These are phyloP conservation scores for Torrubiella hemipterigena DNA, from an alignment of 2,329 filamentous ascomycete species.

Conservation along the genomic window DNA sequence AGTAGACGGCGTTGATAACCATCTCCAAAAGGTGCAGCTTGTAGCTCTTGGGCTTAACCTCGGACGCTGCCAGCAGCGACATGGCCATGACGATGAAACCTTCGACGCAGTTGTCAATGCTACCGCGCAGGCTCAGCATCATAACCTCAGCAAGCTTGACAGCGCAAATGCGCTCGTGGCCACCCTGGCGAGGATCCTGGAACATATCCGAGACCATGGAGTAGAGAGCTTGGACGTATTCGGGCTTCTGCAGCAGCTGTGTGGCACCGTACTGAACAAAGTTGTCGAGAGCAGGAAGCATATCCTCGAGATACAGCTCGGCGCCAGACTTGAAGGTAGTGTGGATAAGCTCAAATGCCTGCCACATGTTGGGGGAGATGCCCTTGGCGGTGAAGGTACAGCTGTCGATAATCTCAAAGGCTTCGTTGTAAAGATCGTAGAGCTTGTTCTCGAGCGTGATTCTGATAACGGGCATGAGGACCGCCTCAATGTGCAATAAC, in stretches of 20 bases:
- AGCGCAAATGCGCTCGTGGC: constrained; percentile 89
- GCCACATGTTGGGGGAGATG: constrained; percentile 96
- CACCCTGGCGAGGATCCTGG: constrained; percentile 79
- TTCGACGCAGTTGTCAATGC: constrained; percentile 78
- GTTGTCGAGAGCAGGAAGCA: constrained; percentile 96
- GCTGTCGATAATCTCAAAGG: constrained; percentile 98
- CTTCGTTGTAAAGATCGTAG: constrained; percentile 93
- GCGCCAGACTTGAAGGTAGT: constrained; percentile 94
- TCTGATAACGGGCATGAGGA: constrained; percentile 93
- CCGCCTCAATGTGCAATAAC: constrained; percentile 83
- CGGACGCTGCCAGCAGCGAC: constrained; percentile 61
- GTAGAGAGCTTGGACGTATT: constrained; percentile 78
- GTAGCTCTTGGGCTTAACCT: constrained; percentile 84
- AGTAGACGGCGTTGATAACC: constrained; percentile 96
- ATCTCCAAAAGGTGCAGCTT: constrained; percentile 97
- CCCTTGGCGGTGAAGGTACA: constrained; percentile 96
- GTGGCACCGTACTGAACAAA: constrained; percentile 87
- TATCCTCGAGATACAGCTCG: constrained; percentile 95
- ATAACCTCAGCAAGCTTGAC: constrained; percentile 96
- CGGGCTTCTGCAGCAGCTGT: constrained; percentile 68
- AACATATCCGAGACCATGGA: constrained; percentile 96
- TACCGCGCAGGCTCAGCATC: constrained; percentile 86
- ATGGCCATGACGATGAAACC: constrained; percentile 87
- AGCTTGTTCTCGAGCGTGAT: constrained; percentile 97
- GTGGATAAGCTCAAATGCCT: constrained; percentile 93